Base-by-base conservation (phyloP, 768 basidiomycete species). In the Glaciozyma antarctica region DNA sequence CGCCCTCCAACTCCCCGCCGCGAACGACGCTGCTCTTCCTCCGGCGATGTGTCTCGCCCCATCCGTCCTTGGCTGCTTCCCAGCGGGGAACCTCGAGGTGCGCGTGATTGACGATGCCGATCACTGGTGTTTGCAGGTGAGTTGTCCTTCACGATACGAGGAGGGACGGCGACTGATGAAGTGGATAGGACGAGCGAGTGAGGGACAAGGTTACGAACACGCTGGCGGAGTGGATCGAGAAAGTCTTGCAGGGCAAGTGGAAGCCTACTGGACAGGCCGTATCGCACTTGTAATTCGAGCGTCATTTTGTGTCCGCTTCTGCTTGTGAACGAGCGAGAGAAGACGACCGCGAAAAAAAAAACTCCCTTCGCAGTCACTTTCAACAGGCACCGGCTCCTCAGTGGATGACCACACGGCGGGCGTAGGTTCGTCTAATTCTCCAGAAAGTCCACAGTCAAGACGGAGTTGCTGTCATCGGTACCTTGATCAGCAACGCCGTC, bases 281-380 rank as follows among this genome's bases (percentile, higher is more conserved):
- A 12, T 41, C 38, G 38, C 38, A 41, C 38, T 41, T 41, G 38
- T 41, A 41, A 41, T 12, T 41, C 13, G 13, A 41, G 5, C 32
- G 5, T 32, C 5, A 9, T 32, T 32, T 9, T 32, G 4, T 32
- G 9, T 32, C 32, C 9, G 32, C 32, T 32, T 43, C 74, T 82
- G 5, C 76, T 83, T 56, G 71, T 76, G n/a, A n/a, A n/a, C n/a
- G n/a, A n/a, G n/a, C n/a, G n/a, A n/a, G n/a, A n/a, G n/a, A n/a
- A n/a, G n/a, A n/a, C n/a, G n/a, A n/a, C n/a, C n/a, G n/a, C n/a
- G n/a, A n/a, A n/a, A n/a, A n/a, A n/a, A n/a, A n/a, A n/a, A n/a
- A n/a, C n/a, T n/a, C n/a, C n/a, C n/a, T n/a, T n/a, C n/a, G n/a
- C n/a, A n/a, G n/a, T n/a, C n/a, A n/a, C n/a, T n/a, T n/a, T n/a